Evolutionary conservation across 2,329 filamentous ascomycete species (phyloP).

Genomic region (Stromatinia cepivora): DNA sequence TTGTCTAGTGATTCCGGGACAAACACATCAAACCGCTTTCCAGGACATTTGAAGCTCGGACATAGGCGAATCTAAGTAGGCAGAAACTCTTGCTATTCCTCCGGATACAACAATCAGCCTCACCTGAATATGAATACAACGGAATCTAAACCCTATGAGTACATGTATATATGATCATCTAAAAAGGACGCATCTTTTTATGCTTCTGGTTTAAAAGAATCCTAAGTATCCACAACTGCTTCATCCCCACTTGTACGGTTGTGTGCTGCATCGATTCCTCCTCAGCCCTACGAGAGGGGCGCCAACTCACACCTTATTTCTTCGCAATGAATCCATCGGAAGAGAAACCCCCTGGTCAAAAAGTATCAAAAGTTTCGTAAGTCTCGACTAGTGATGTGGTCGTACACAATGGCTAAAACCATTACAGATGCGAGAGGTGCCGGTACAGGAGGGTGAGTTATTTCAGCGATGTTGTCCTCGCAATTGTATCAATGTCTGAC

Average conservation of each 20-base stretch:
- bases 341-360: not conserved
- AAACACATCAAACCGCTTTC: not conserved
- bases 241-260: not conserved
- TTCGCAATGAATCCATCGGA: slow-evolving; percentile 13
- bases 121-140: not conserved
- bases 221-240: not conserved
- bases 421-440: slow-evolving; percentile 47
- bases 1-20: not conserved
- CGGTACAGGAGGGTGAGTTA: slow-evolving; percentile 46
- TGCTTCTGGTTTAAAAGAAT: not conserved
- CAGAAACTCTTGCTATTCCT: not conserved
- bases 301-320: not conserved
- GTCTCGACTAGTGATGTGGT: not conserved
- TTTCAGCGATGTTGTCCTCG: not conserved
- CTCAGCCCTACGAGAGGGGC: not conserved
- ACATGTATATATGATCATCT: not conserved
- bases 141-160: too few relatives aligned
- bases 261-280: not conserved
- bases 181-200: not conserved
- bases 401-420: not conserved
- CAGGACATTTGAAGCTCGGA: not conserved
- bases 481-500: not conserved
- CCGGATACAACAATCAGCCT: not conserved
- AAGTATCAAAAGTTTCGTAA: slow-evolving; percentile 21
- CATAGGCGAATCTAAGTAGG: not conserved